Evolutionary conservation across 805 yeast species (phyloP), one percentile per base, ranked within the genome.

Genomic region (Yamadazyma kitorensis): DNA sequence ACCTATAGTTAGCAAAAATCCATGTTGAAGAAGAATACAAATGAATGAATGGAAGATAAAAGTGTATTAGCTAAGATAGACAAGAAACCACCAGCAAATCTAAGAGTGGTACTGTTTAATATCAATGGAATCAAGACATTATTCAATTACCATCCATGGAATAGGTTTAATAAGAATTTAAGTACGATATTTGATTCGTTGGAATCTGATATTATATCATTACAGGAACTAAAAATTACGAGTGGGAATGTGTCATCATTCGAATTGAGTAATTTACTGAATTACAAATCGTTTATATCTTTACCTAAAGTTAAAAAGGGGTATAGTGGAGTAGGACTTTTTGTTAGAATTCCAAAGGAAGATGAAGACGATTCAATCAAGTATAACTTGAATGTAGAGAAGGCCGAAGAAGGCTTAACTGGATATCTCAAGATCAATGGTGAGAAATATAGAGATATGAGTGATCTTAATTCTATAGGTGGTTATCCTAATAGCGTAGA

Each of bases 331-430:
- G 97, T 91, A 1, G 95, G 89, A 0, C 74, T 91, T 3, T 91
- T 86, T 59, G 70, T 86, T 2, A 61, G 88, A 29, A 57, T 64
- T 3, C 77, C 82, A 1, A 47, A 51, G 1, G 59, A 57, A 0
- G 57, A 55, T 8, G 84, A 81, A 17, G 55, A 72, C 0, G 51
- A 56, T 1, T 26, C 19, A 2, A 46, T 54, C 13, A 53, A 48
- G 33, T 51, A 54, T 13, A 53, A 69, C 2, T 52, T 88, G 17
- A 59, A 68, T 2, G 86, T 87, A 1, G 32, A 73, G 3, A 77
- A 74, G 43, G 96, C 89, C 0, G 98, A 93, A 52, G 96, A 91
- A 56, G 98, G 98, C 0, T 64, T 93, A 6, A 83, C 96, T 0
- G 98, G 98, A 0, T 59, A 63, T 40, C 52, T 78, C 13, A 33